A percentile compares a stretch with the other conserved stretches of the same genome.
Conservation (phyloP, 2,329 filamentous ascomycete genomes). For the Fusarium euwallaceae region DNA sequence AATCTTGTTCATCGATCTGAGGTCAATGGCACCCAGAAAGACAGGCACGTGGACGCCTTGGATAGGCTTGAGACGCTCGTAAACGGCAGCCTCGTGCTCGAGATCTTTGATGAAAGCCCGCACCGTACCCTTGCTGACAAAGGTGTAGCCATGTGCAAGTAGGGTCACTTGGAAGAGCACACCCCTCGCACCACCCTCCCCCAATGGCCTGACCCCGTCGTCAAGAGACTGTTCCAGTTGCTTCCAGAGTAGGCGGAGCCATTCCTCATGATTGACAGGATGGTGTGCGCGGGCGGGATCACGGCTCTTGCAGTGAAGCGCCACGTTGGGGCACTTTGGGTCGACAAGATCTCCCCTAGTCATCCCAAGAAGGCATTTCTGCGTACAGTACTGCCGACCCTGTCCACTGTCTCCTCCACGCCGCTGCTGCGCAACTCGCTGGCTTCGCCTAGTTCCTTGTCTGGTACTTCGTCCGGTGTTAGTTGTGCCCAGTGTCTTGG, state of each 20-base stretch:
- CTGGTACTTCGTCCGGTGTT: background rate
- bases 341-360: background rate
- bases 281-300: constrained; percentile 30
- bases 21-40: background rate
- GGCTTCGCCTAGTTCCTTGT: constrained; percentile 31
- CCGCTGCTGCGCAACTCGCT: background rate
- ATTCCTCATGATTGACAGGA: constrained; percentile 46
- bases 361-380: constrained; percentile 19
- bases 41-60: background rate
- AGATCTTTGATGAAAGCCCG: constrained; percentile 50
- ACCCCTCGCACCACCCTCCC: constrained; percentile 51
- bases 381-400: constrained; percentile 19
- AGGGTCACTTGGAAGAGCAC: constrained; percentile 59
- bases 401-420: no score
- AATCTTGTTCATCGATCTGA: background rate
- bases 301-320: constrained; percentile 45
- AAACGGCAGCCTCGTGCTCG: constrained; percentile 51
- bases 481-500: no score
- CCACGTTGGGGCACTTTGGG: constrained; percentile 26
- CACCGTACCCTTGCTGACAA: constrained; percentile 58
- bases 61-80: background rate
- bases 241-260: constrained; percentile 47
- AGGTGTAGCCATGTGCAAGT: constrained; percentile 57
- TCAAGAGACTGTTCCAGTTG: constrained; percentile 50
- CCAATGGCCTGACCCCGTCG: constrained; percentile 43